These are phyloP conservation scores for Solanum chiquidenum DNA, from an alignment of 257 asterid species.

Conservation along the genomic window DNA sequence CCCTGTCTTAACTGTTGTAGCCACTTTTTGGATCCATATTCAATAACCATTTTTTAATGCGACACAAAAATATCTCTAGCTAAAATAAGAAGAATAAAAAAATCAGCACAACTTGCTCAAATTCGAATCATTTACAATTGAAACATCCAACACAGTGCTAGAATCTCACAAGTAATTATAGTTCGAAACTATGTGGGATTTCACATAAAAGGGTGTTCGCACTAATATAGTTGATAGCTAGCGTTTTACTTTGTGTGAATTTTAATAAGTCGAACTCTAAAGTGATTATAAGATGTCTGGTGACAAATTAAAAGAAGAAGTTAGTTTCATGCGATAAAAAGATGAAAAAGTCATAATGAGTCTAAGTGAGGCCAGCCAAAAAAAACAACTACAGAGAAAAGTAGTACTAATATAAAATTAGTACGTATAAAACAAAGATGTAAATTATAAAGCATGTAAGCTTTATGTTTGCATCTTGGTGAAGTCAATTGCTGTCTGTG, in stretches of 20 bases:
- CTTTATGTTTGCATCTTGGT: neutral
- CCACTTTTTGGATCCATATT: neutral
- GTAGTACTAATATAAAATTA: neutral
- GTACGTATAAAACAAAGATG: neutral
- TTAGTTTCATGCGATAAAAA: constrained; percentile 13
- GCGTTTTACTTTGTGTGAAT: neutral
- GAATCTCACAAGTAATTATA: neutral
- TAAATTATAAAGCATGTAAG: neutral
- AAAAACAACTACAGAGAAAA: neutral
- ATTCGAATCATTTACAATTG: neutral
- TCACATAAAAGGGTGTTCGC: neutral
- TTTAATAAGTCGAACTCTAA: neutral
- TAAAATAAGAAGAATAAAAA: neutral
- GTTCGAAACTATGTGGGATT: neutral
- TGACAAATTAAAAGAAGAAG: neutral
- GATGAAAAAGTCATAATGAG: constrained; percentile 7
- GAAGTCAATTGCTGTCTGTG: neutral
- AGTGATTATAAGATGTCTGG: neutral
- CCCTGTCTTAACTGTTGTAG: neutral
- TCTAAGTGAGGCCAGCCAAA: neutral
- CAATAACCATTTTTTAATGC: neutral
- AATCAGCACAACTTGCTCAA: neutral
- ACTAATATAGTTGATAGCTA: neutral
- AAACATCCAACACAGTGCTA: neutral
- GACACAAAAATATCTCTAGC: neutral